Evolutionary conservation across 148 eudicot species (phyloP).

Genomic region (Rhododendron simsii): DNA sequence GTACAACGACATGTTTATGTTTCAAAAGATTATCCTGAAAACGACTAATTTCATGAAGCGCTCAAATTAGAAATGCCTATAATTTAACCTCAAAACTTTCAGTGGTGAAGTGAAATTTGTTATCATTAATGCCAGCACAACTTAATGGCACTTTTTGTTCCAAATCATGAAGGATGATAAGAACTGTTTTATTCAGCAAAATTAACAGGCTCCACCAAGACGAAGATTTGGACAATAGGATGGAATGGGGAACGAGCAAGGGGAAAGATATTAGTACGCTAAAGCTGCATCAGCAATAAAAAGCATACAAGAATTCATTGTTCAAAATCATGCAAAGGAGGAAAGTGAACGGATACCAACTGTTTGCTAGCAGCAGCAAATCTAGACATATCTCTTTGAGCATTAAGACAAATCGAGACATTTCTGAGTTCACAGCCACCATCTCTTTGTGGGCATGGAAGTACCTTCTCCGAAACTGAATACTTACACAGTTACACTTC

Average conservation of each 20-base stretch:
- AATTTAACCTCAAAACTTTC: too few relatives aligned
- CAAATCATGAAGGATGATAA: too few relatives aligned
- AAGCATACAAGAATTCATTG: background rate
- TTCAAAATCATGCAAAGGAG: background rate
- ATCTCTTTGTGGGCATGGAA: background rate
- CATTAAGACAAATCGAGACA: background rate
- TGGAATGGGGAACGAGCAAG: background rate
- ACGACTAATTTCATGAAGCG: too few relatives aligned
- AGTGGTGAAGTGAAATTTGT: too few relatives aligned
- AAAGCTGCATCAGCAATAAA: background rate
- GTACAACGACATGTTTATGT: too few relatives aligned
- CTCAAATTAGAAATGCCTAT: too few relatives aligned
- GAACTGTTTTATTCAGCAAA: too few relatives aligned
- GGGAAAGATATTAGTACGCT: background rate
- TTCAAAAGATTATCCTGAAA: too few relatives aligned
- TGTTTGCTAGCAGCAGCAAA: background rate
- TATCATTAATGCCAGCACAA: too few relatives aligned
- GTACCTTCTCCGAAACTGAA: background rate
- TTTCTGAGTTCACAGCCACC: background rate
- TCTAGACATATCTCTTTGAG: background rate
- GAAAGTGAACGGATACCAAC: background rate
- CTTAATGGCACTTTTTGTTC: too few relatives aligned
- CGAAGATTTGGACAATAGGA: background rate
- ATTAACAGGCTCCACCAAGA: too few relatives aligned
- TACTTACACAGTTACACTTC: too few relatives aligned